phyloP scores from a whole-genome alignment of 2,329 filamentous ascomycete genomes.

The Metarhizium rileyi region DNA sequence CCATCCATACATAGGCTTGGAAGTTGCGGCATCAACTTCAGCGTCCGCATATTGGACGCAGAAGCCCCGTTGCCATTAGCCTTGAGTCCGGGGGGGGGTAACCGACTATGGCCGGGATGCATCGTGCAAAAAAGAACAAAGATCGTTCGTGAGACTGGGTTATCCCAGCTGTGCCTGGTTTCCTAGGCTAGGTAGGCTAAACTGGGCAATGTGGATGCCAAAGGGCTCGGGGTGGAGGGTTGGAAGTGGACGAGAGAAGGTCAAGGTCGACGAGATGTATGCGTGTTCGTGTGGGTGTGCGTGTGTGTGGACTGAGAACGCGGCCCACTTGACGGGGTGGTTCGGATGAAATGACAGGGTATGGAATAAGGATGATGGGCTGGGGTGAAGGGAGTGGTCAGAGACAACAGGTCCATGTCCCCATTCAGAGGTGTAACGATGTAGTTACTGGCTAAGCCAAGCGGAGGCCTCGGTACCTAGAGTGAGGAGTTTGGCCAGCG shows the following conservation, averaged over 20 bases:
- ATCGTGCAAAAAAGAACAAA: conserved; percentile 4
- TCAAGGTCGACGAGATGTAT: background rate
- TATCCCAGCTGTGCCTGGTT: background rate
- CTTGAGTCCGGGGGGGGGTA: background rate
- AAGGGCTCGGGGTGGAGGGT: conserved; percentile 4
- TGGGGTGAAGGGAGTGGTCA: background rate
- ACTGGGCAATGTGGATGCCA: conserved; percentile 2
- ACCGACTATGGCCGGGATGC: background rate
- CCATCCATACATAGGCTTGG: too few relatives aligned
- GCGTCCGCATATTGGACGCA: background rate
- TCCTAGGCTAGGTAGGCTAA: conserved; percentile 4
- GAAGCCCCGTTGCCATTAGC: background rate
- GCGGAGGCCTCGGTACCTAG: too few relatives aligned
- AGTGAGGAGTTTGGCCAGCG: background rate
- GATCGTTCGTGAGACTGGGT: background rate
- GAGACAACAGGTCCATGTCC: background rate
- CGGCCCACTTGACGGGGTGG: background rate
- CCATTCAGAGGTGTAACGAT: background rate
- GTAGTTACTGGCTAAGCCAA: background rate
- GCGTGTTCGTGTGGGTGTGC: too few relatives aligned
- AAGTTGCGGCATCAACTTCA: background rate
- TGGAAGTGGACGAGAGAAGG: background rate
- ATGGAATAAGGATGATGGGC: background rate
- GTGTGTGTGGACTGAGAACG: background rate
- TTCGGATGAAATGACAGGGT: too few relatives aligned